Base-by-base conservation (phyloP, 352 stramenopile species). In the Phytophthora ohioensis region DNA sequence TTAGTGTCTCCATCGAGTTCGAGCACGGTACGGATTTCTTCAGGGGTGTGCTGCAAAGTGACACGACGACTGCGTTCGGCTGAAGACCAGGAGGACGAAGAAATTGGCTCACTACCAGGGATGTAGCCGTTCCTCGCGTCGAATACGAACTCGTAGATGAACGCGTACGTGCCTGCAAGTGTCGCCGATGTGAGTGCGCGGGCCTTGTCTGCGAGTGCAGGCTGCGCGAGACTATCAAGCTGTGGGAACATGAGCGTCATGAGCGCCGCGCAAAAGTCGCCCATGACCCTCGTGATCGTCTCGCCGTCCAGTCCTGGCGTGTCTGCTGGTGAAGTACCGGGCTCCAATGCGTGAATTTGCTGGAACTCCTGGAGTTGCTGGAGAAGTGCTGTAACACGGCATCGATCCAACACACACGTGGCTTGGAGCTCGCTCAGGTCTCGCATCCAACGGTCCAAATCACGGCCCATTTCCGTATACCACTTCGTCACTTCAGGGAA, bases 101-200 rank as follows among this genome's bases (percentile, higher is more conserved):
- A 67, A 39, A 42, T 49, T 1, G 48, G 53, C 32, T 71, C 62
- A 49, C 69, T 67, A 30, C 64, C 69, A 10, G 67, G 67, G 0
- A 67, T 69, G 59, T 88, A 91, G 3, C 77, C 80, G 53, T 82
- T 70, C 34, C 58, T 69, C n/a, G 66, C 52, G 39, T 87, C 79
- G 36, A 78, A 66, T 21, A 93, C 84, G 57, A 91, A 90, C 52
- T 79, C 79, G 63, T 91, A 83, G 41, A 91, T 69, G 17, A 81
- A 75, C 8, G 73, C 71, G 56, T 92, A 93, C 7, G 75, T 74
- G 0, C 67, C 64, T 3, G 80, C 81, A 35, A 93, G 76, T 32
- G 62, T 68, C 5, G 70, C 68, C 2, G 64, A 75, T 3, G 79
- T 86, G 7, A 80, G 63, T 5, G 61, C 55, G 4, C 81, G 81